These are phyloP conservation scores for Pseudopyricularia cyperi DNA, from an alignment of 2,329 filamentous ascomycete species.

Conservation along the genomic window DNA sequence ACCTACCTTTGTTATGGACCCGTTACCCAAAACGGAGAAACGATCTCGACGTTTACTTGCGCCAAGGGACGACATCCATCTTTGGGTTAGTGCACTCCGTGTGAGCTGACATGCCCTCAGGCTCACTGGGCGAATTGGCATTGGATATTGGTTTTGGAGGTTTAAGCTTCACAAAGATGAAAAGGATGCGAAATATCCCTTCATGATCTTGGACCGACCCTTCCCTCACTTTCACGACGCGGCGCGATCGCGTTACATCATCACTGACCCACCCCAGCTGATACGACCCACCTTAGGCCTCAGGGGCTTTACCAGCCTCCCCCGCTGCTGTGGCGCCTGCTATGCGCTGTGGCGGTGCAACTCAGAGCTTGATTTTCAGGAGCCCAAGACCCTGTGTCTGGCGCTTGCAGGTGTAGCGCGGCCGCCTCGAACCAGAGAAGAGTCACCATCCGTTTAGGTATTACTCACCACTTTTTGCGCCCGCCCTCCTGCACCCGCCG, in stretches of 20 bases:
- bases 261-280: background rate
- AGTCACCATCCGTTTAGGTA: background rate
- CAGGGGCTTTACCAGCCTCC: background rate
- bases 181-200: background rate
- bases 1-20: constrained; percentile 7
- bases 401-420: background rate
- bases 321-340: constrained; percentile 1
- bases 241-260: background rate
- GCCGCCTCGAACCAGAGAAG: no score
- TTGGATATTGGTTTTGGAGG: background rate
- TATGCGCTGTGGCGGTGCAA: background rate
- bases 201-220: background rate
- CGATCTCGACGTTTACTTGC: constrained; percentile 3
- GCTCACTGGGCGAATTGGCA: constrained; percentile 4
- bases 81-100: background rate
- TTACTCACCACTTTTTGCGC: background rate
- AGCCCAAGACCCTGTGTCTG: background rate
- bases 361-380: background rate
- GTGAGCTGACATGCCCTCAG: constrained; percentile 1
- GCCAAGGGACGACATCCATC: background rate
- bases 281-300: background rate
- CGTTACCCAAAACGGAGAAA: constrained; percentile 7
- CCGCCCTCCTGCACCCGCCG: background rate
- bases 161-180: background rate
- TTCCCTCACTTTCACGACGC: background rate